Evolutionary conservation across 768 basidiomycete genomes (phyloP), one percentile per base, ranked within the genome.

Genomic region (Paxillus involutus): DNA sequence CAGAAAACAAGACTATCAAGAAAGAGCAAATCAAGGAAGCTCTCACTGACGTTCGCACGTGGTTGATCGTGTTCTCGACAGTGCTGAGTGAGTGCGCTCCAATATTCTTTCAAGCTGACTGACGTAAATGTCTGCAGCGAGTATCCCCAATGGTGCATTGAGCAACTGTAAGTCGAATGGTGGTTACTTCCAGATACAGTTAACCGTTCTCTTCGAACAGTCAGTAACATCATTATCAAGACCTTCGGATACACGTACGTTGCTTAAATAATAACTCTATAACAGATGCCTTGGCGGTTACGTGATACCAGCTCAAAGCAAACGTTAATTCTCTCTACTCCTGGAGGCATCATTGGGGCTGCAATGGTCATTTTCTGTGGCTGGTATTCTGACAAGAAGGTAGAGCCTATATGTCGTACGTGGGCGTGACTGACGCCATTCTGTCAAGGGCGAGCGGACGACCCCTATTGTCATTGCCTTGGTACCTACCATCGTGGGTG

Each of bases 311-410:
- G 82, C 11, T 79, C 85, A 7, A 80, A 75, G 63, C 82, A 85
- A 62, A 80, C 84, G 0, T 68, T 87, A 14, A 85, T 86, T 39
- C 61, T 85, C 26, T 77, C 77, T 4, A 83, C 85, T 0, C 85
- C 84, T 3, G 76, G 66, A 19, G 86, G 85, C 3, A 74, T 69
- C 9, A 64, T 87, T 24, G 77, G 74, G 4, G 75, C 82, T 0
- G 40, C 69, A 4, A 83, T 73, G 55, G 77, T 80, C 2, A 56
- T 85, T 16, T 60, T 75, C 5, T 84, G 82, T 56, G 84, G 84
- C 3, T 86, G 81, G 78, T 84, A 83, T 63, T 84, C 85, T 0
- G 86, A 86, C 60, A 80, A 71, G 65, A 85, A 80, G 78, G 84
- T 81, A 47, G 8, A 44, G 37, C 14, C 37, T 24, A 44, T 29